Conservation (phyloP, 1,284 basidiomycete genomes). For the Entoloma clypeatum region DNA sequence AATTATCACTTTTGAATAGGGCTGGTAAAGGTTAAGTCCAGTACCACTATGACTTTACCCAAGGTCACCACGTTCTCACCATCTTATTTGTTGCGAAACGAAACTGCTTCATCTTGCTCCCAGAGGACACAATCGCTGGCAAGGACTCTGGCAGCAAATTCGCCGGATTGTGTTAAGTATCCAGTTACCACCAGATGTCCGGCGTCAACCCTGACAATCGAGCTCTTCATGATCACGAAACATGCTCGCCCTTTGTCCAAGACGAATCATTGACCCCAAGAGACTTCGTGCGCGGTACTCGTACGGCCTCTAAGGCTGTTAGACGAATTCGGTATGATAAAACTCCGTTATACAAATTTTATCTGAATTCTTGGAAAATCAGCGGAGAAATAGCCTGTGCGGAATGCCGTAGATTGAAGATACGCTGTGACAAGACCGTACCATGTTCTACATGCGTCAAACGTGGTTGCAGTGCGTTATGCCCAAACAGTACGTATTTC, state of each 20-base stretch:
- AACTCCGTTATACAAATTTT: background rate
- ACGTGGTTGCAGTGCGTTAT: conserved; percentile 45
- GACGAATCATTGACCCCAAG: conserved; percentile 1
- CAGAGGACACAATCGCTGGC: no score
- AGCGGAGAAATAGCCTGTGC: conserved; percentile 46
- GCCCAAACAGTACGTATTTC: conserved; percentile 39
- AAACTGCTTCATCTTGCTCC: no score
- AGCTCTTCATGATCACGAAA: no score
- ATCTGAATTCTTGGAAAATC: background rate
- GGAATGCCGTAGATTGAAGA: conserved; percentile 42
- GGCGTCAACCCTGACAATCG: background rate
- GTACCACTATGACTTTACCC: no score
- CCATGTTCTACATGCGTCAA: conserved; percentile 45
- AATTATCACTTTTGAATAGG: no score
- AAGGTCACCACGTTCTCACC: no score
- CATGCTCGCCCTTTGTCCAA: no score
- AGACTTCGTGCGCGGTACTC: no score
- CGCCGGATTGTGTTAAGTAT: no score
- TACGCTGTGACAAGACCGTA: conserved; percentile 36
- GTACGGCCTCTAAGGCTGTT: conserved; percentile 26
- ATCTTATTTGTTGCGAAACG: no score
- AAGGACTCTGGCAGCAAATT: no score
- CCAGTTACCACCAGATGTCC: background rate
- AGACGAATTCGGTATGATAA: conserved; percentile 28
- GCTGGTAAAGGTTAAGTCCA: no score